Conservation (phyloP, 805 yeast species). For the Babjeviella inositovora region DNA sequence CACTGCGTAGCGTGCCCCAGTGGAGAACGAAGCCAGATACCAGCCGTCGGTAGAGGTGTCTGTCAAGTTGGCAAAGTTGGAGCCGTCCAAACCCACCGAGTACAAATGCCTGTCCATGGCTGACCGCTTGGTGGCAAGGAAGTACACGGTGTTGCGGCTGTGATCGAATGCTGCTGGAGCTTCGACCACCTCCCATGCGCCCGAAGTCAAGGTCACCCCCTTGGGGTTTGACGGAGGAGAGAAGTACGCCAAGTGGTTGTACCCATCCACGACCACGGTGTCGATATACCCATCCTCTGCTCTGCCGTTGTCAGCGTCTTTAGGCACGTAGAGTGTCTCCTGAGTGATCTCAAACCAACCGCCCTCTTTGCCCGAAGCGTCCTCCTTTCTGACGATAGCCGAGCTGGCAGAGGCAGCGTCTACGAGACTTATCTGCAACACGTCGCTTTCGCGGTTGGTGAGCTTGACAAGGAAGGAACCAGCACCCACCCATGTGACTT, state of each 20-base stretch:
- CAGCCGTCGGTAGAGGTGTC: slow-evolving; percentile 42
- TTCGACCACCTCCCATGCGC: slow-evolving; percentile 82
- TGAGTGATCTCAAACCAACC: slow-evolving; percentile 74
- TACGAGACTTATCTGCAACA: slow-evolving; percentile 37
- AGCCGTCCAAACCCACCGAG: slow-evolving; percentile 39
- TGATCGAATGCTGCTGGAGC: slow-evolving; percentile 53
- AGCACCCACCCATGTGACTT: slow-evolving; percentile 55
- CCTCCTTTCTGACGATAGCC: slow-evolving; percentile 28
- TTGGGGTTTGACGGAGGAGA: slow-evolving; percentile 36
- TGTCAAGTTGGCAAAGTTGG: slow-evolving; percentile 25
- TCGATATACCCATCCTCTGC: slow-evolving; percentile 66
- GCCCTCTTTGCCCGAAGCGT: slow-evolving; percentile 20
- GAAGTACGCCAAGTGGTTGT: slow-evolving; percentile 70
- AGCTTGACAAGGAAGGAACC: slow-evolving; percentile 33
- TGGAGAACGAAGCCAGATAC: slow-evolving; percentile 59
- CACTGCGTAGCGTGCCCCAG: slow-evolving; percentile 60
- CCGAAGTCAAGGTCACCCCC: slow-evolving; percentile 44
- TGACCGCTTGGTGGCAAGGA: slow-evolving; percentile 58
- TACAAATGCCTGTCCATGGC: slow-evolving; percentile 78
- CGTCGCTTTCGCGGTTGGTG: slow-evolving; percentile 52
- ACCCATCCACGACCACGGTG: slow-evolving; percentile 46
- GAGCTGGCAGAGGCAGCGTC: slow-evolving; percentile 20
- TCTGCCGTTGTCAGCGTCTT: slow-evolving; percentile 22
- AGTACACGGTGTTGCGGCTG: slow-evolving; percentile 36
- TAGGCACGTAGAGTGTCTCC: slow-evolving; percentile 41